phyloP scores from a whole-genome alignment of 441 rosid genomes.

The Pelargonium fulgidum region DNA sequence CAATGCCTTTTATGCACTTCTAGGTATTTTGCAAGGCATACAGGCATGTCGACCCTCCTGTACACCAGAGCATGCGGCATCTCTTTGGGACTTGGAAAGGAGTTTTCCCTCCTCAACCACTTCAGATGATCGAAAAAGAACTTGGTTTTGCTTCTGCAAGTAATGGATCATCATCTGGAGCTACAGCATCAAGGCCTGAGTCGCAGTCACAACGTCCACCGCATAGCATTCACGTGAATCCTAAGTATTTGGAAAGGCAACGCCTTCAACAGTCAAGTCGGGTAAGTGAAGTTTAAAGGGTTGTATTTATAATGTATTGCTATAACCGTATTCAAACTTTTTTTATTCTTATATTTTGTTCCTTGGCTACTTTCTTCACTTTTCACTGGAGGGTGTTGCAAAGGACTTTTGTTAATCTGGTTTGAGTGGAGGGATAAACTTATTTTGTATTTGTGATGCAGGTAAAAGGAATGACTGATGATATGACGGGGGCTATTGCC shows the following conservation, averaged over 20 bases:
- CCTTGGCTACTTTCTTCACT: not conserved
- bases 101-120: conserved; percentile 71
- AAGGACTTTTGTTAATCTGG: not conserved
- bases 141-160: conserved; percentile 65
- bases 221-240: conserved; percentile 94
- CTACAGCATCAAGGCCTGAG: conserved; percentile 54
- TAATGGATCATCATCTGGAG: conserved; percentile 61
- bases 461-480: conserved; percentile 53
- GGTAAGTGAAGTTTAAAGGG: conserved; percentile 41
- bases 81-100: conserved; percentile 99
- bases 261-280: conserved; percentile 79
- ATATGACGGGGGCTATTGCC: conserved; percentile 39
- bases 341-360: not conserved
- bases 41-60: conserved; percentile 72
- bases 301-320: not conserved
- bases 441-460: conserved; percentile 26
- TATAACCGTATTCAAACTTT: too few relatives aligned
- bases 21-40: conserved; percentile 93
- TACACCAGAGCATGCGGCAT: conserved; percentile 82
- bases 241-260: conserved; percentile 90
- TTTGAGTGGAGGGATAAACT: not conserved
- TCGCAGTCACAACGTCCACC: conserved; percentile 65
- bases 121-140: conserved; percentile 82
- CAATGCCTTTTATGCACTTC: conserved; percentile 16
- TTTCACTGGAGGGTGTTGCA: not conserved